These are phyloP conservation scores for Diaporthe ilicicola DNA, from an alignment of 2,329 filamentous ascomycete species.

Conservation along the genomic window DNA sequence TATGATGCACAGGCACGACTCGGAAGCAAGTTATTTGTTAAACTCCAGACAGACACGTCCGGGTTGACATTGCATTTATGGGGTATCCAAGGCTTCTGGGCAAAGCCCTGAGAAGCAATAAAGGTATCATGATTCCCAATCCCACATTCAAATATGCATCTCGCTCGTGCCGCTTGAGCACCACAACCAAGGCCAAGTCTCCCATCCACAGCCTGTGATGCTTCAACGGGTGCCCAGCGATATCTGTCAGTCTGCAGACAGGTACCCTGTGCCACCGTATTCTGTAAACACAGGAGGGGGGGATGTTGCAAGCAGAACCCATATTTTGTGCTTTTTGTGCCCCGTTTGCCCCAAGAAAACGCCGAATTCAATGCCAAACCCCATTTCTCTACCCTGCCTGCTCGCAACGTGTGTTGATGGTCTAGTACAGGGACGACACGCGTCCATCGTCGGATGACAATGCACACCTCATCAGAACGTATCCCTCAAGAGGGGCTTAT, in stretches of 20 bases:
- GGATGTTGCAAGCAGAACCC: constrained; percentile 2
- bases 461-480: constrained; percentile 10
- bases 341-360: background rate
- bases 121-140: constrained; percentile 27
- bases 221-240: background rate
- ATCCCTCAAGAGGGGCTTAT: background rate
- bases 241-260: background rate
- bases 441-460: background rate
- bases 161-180: constrained; percentile 3
- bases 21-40: background rate
- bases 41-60: background rate
- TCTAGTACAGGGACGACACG: constrained; percentile 9
- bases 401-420: constrained; percentile 15
- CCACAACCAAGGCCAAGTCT: constrained; percentile 3
- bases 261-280: background rate
- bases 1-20: background rate
- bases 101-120: background rate
- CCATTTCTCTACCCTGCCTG: constrained; percentile 1
- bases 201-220: background rate
- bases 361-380: constrained; percentile 6
- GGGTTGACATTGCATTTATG: constrained; percentile 12
- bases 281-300: background rate
- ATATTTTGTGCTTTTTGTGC: constrained; percentile 10
- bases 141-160: constrained; percentile 1
- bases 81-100: constrained; percentile 18